Conservation (phyloP, 495 filamentous ascomycete species). For the Xylona heveae region DNA sequence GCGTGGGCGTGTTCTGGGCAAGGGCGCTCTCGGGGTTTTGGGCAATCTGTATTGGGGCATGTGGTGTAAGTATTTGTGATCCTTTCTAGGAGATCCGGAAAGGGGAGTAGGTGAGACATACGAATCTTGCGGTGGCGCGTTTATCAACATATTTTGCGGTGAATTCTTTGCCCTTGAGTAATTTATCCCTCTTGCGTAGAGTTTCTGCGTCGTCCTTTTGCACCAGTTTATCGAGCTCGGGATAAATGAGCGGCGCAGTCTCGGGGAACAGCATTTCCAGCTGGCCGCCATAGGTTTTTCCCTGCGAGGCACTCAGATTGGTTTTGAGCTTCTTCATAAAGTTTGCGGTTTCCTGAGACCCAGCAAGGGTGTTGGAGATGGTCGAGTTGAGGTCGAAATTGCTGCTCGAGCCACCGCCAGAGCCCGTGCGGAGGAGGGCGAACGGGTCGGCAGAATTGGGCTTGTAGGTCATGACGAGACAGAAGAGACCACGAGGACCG, state of each 20-base stretch:
- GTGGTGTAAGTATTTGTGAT: slow-evolving; percentile 3
- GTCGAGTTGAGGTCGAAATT: slow-evolving; percentile 16
- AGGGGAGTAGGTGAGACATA: no score
- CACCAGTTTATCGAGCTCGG: slow-evolving; percentile 23
- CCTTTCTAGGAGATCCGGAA: slow-evolving; percentile 11
- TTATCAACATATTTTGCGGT: slow-evolving; percentile 30
- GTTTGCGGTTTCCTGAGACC: slow-evolving; percentile 13
- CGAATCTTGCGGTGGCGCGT: no score
- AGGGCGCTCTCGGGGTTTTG: slow-evolving; percentile 15
- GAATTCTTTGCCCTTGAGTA: slow-evolving; percentile 21
- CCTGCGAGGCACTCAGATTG: slow-evolving; percentile 16
- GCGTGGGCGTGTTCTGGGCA: slow-evolving; percentile 10
- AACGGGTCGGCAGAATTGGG: slow-evolving; percentile 15
- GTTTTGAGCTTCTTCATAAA: slow-evolving; percentile 18
- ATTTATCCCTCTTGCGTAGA: slow-evolving; percentile 12
- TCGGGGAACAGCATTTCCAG: slow-evolving; percentile 24
- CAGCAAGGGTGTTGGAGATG: slow-evolving; percentile 11
- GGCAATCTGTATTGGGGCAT: slow-evolving; percentile 1
- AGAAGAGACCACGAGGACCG: slow-evolving; percentile 34
- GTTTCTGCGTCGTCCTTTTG: slow-evolving; percentile 6
- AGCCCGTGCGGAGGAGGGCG: slow-evolving; percentile 8
- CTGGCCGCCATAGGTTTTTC: slow-evolving; percentile 24
- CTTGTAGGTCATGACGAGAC: slow-evolving; percentile 37
- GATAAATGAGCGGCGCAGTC: slow-evolving; percentile 31
- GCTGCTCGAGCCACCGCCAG: no score